Percentiles rank a stretch among this genome's conserved stretches.
phyloP scores from a whole-genome alignment of 2,329 filamentous ascomycete genomes.

The Xylariaceae sp. region DNA sequence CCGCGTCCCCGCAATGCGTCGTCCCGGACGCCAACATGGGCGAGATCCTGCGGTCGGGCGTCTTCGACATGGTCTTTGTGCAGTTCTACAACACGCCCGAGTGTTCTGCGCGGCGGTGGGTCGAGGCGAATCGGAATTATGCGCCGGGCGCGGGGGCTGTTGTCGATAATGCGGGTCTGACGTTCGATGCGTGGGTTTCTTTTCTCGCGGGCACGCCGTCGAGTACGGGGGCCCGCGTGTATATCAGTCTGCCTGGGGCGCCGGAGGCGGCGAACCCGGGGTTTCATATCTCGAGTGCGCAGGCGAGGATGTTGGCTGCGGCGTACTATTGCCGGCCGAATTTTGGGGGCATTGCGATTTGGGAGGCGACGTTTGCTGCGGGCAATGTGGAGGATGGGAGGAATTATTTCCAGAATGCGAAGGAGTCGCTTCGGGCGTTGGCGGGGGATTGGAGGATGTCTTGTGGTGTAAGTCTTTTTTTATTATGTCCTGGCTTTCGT shows the following conservation, averaged over 20 bases:
- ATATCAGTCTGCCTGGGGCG: slow-evolving; percentile 38
- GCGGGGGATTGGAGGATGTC: background rate
- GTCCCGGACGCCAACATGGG: slow-evolving; percentile 34
- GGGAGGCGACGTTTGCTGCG: slow-evolving; percentile 37
- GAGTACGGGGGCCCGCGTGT: slow-evolving; percentile 40
- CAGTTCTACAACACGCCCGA: slow-evolving; percentile 46
- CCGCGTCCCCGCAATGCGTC: slow-evolving; percentile 43
- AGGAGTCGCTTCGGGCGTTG: slow-evolving; percentile 1
- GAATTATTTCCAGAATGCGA: slow-evolving; percentile 11
- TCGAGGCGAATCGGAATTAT: slow-evolving; percentile 30
- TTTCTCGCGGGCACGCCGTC: slow-evolving; percentile 32
- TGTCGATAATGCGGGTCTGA: slow-evolving; percentile 32
- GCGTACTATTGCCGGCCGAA: slow-evolving; percentile 34
- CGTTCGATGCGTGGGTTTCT: slow-evolving; percentile 40
- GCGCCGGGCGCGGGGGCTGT: slow-evolving; percentile 14
- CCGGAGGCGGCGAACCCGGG: slow-evolving; percentile 28
- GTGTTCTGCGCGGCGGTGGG: slow-evolving; percentile 31
- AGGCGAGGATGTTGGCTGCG: slow-evolving; percentile 36
- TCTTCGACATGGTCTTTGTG: slow-evolving; percentile 42
- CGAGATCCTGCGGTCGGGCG: slow-evolving; percentile 18
- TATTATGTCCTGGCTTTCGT: background rate
- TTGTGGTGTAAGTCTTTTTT: background rate
- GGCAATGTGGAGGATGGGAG: slow-evolving; percentile 26
- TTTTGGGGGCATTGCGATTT: slow-evolving; percentile 43
- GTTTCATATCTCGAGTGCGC: slow-evolving; percentile 32